phyloP scores from a whole-genome alignment of 2,329 filamentous ascomycete species.

The Alternaria dauci region DNA sequence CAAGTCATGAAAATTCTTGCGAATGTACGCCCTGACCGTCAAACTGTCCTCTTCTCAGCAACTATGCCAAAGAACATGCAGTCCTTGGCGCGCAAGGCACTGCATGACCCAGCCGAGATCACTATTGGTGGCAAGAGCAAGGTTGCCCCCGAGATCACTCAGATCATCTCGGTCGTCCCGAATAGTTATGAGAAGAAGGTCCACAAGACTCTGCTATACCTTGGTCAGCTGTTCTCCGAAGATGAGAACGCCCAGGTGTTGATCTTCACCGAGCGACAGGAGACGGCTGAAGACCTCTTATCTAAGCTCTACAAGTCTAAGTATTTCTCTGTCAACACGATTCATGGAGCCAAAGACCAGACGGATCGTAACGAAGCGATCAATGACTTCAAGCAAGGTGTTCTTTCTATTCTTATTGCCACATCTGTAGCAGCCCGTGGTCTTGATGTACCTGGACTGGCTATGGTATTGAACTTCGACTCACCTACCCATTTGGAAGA shows the following conservation, averaged over 20 bases:
- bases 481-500: slow-evolving; percentile 94
- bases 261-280: slow-evolving; percentile 91
- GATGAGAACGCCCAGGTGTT: slow-evolving; percentile 91
- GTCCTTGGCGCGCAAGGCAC: slow-evolving; percentile 84
- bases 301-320: slow-evolving; percentile 42
- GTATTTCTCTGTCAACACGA: slow-evolving; percentile 67
- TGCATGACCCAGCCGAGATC: slow-evolving; percentile 87
- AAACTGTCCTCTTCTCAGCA: slow-evolving; percentile 95
- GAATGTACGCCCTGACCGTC: slow-evolving; percentile 89
- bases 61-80: slow-evolving; percentile 96
- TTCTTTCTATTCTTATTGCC: slow-evolving; percentile 88
- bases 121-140: slow-evolving; percentile 84
- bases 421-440: slow-evolving; percentile 96
- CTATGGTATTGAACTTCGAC: slow-evolving; percentile 95
- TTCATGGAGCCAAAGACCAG: slow-evolving; percentile 76
- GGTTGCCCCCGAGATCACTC: slow-evolving; percentile 78
- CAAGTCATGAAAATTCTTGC: slow-evolving; percentile 97
- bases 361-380: slow-evolving; percentile 48
- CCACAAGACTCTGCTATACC: slow-evolving; percentile 79
- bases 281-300: slow-evolving; percentile 64
- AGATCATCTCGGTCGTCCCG: slow-evolving; percentile 79
- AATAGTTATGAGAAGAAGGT: slow-evolving; percentile 77
- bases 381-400: slow-evolving; percentile 66
- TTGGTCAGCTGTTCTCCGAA: slow-evolving; percentile 84
- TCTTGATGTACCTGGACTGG: slow-evolving; percentile 93